Percentiles rank a stretch among this genome's conserved stretches.
These are phyloP conservation scores for Lomentospora prolificans DNA, from an alignment of 2,329 filamentous ascomycete species.

Conservation along the genomic window DNA sequence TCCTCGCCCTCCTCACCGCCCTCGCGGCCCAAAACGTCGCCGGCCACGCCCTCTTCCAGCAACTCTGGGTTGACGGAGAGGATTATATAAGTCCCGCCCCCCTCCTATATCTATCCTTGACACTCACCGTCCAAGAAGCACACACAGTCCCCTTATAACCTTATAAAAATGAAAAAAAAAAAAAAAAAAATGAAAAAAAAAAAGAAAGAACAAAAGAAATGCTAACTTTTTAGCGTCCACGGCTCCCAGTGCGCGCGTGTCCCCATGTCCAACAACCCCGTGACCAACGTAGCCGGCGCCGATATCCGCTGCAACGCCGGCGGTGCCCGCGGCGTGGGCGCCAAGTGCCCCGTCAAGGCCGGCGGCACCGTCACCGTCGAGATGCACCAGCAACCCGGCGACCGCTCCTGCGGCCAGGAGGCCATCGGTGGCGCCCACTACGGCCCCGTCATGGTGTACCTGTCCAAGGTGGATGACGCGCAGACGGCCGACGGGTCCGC, in stretches of 20 bases:
- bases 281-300: slow-evolving; percentile 31
- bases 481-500: slow-evolving; percentile 30
- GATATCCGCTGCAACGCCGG: slow-evolving; percentile 37
- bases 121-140: neutral
- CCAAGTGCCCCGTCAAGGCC: slow-evolving; percentile 35
- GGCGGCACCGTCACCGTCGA: slow-evolving; percentile 43
- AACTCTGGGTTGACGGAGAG: slow-evolving; percentile 33
- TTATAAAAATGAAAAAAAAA: slow-evolving; percentile 12
- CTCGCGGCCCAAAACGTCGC: slow-evolving; percentile 19
- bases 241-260: slow-evolving; percentile 35
- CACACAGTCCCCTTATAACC: neutral
- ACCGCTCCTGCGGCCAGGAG: slow-evolving; percentile 34
- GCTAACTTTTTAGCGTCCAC: slow-evolving; percentile 14
- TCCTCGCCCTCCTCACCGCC: slow-evolving; percentile 1
- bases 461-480: slow-evolving; percentile 39
- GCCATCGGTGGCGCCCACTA: slow-evolving; percentile 46
- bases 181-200: slow-evolving; percentile 7
- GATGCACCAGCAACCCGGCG: slow-evolving; percentile 44
- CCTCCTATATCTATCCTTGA: neutral
- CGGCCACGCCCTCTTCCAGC: slow-evolving; percentile 41
- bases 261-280: slow-evolving; percentile 39
- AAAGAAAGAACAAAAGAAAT: neutral
- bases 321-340: slow-evolving; percentile 21
- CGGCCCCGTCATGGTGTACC: slow-evolving; percentile 42
- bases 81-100: slow-evolving; percentile 25